Percentiles rank a stretch among this genome's conserved stretches.
Evolutionary conservation across 441 rosid species (phyloP).

Genomic region (Corymbia citriodora): DNA sequence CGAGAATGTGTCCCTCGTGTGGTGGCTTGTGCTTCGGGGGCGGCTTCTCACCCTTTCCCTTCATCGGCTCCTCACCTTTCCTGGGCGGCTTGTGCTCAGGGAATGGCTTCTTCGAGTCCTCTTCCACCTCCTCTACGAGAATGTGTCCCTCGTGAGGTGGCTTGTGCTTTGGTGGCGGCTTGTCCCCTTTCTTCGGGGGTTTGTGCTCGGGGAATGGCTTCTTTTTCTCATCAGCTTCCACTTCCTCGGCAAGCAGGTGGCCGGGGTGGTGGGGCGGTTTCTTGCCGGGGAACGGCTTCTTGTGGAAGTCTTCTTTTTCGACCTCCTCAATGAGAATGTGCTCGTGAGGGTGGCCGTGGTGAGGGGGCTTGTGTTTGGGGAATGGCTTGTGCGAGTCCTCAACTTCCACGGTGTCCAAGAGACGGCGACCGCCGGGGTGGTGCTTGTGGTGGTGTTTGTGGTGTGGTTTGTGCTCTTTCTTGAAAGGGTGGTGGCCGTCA

Average conservation of each 20-base stretch:
- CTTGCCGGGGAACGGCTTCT: not conserved
- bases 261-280: not conserved
- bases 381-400: not conserved
- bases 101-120: not conserved
- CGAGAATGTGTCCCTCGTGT: not conserved
- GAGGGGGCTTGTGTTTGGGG: not conserved
- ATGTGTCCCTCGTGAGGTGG: not conserved
- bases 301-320: not conserved
- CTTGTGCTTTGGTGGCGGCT: not conserved
- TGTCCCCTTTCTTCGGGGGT: not conserved
- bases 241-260: not conserved
- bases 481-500: not conserved
- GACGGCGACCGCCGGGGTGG: not conserved
- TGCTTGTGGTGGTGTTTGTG: conserved; percentile 1
- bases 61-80: not conserved
- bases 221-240: not conserved
- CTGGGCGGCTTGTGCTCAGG: not conserved
- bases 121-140: not conserved
- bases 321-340: not conserved
- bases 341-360: not conserved
- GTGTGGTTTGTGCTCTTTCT: not conserved
- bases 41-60: not conserved
- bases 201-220: not conserved
- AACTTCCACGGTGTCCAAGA: not conserved
- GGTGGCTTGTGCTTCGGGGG: not conserved